Base-by-base conservation (phyloP, 345 rosid species). In the Conringia planisiliqua region DNA sequence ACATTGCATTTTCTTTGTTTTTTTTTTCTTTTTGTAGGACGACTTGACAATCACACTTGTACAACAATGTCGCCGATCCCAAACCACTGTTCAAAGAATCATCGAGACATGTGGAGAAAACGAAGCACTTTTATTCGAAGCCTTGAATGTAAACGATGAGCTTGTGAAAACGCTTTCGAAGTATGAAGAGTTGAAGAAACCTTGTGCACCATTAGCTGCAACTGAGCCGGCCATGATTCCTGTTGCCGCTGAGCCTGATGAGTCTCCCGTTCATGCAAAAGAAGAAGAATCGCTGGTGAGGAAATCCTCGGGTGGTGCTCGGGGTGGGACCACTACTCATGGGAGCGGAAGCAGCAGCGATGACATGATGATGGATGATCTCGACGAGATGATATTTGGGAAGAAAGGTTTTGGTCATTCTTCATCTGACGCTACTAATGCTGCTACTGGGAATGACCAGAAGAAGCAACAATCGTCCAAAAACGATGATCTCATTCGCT, bases 361-460 rank as follows among this genome's bases (percentile, higher is more conserved):
- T 12, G 90, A 87, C 77, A 84, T 87, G 96, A 85, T 91, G 92
- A 86, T 91, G 95, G 97, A 87, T 80, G 98, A 94, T 83, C 93
- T 94, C 0, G 97, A 94, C 72, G 93, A 94, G 76, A 90, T 91
- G 97, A 90, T 94, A 68, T 94, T 94, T 27, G 97, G 97, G 51
- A 87, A 91, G 86, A 89, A 86, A 84, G 79, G 85, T 3, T 81
- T 82, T 13, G 84, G 81, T 17, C 36, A 86, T 13, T 83, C 94
- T 12, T 47, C 67, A n/a, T 47, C 67, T 57, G 66, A 66, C 20
- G 46, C 40, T 60, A 30, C 30, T 17, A 69, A 18, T 8, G 75
- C 40, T 60, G 42, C 42, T 17, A 69, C 27, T 6, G 75, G 73
- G 13, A 82, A 80, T 11, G 88, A 86, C 33, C 56, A 79, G 1